Base-by-base conservation (phyloP, 768 basidiomycete genomes). In the Kwoniella sp. region DNA sequence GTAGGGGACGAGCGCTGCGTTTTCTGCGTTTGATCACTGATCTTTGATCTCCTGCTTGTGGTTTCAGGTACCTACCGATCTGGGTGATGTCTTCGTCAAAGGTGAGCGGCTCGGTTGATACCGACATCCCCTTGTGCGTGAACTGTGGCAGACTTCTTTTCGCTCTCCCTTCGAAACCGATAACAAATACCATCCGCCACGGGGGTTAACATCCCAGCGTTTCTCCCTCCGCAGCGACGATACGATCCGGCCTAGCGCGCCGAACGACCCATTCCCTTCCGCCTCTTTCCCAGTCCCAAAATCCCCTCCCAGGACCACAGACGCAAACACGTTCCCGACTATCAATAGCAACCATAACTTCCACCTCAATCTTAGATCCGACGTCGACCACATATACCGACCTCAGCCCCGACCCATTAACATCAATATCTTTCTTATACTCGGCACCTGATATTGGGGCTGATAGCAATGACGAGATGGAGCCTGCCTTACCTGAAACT, bases 31-130 rank as follows among this genome's bases (percentile, higher is more conserved):
- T n/a, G n/a, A n/a, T n/a, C n/a, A n/a, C n/a, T n/a, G n/a, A n/a
- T n/a, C n/a, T n/a, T n/a, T n/a, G n/a, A n/a, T n/a, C n/a, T n/a
- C n/a, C n/a, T n/a, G n/a, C n/a, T n/a, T n/a, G n/a, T n/a, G n/a
- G n/a, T 44, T 44, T 9, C 29, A 60, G 58, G 50, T 60, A 44
- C 25, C 49, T 17, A 33, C 49, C 3, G 58, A 60, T 26, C 19
- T 60, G 22, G 37, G 37, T 33, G 50, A 60, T 25, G 26, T 60
- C 1, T 60, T 60, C n/a, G 30, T 37, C 30, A 53, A 60, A 52
- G 58, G 58, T 60, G 8, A 40, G 27, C 27, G n/a, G n/a, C n/a
- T n/a, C n/a, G n/a, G n/a, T n/a, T n/a, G n/a, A n/a, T n/a, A n/a
- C n/a, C n/a, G n/a, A n/a, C n/a, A n/a, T n/a, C n/a, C n/a, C n/a